Percentiles rank a stretch among this genome's conserved stretches.
Conservation (phyloP, 768 basidiomycete genomes). For the Boletales sp. region DNA sequence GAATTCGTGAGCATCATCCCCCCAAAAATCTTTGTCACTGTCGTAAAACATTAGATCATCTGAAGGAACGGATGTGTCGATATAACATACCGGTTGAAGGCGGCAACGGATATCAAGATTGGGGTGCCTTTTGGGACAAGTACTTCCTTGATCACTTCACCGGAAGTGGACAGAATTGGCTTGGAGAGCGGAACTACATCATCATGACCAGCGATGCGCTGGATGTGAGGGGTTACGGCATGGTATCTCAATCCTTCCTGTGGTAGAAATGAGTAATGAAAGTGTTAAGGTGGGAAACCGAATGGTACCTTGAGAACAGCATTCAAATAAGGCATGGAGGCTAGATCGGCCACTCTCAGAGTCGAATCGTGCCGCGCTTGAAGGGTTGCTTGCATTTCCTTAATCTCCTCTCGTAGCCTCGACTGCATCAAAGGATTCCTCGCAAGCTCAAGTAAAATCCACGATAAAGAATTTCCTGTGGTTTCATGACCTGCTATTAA, state of each 20-base stretch:
- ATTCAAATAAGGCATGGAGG: slow-evolving; percentile 45
- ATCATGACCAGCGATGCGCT: slow-evolving; percentile 47
- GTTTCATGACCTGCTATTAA: slow-evolving; percentile 56
- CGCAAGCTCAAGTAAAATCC: slow-evolving; percentile 60
- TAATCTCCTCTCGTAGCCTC: slow-evolving; percentile 43
- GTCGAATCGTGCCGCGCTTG: neutral
- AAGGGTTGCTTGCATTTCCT: neutral
- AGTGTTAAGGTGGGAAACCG: too few relatives aligned
- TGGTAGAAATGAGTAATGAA: slow-evolving; percentile 10
- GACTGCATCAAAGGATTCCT: slow-evolving; percentile 52
- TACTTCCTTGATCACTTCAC: slow-evolving; percentile 39
- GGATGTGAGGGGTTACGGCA: slow-evolving; percentile 46
- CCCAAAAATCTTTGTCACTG: slow-evolving; percentile 23
- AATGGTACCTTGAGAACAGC: slow-evolving; percentile 30
- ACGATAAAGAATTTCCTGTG: slow-evolving; percentile 50
- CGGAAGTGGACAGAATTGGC: slow-evolving; percentile 44
- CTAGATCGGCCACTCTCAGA: slow-evolving; percentile 36
- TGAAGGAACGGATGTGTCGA: neutral
- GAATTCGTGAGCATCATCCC: slow-evolving; percentile 22
- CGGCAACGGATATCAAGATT: slow-evolving; percentile 47
- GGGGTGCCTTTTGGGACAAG: slow-evolving; percentile 49
- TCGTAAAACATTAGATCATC: neutral
- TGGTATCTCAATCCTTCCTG: slow-evolving; percentile 46
- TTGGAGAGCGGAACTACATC: slow-evolving; percentile 56
- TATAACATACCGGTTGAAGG: slow-evolving; percentile 48